phyloP scores from a whole-genome alignment of 2,329 filamentous ascomycete genomes.

The Emergomyces orientalis region DNA sequence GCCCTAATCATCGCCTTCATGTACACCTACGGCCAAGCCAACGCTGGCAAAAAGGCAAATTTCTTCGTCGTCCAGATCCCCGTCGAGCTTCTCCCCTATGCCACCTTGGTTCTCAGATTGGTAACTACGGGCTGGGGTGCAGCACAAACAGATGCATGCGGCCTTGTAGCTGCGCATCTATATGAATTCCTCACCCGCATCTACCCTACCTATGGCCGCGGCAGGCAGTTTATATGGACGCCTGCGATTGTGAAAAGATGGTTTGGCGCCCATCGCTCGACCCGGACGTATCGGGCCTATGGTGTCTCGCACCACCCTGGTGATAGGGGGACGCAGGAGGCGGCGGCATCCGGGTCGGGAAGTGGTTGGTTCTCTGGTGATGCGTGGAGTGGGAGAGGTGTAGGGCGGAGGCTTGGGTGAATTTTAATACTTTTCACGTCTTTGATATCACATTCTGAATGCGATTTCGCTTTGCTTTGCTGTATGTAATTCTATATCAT shows the following conservation, averaged over 20 bases:
- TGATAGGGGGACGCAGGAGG: conserved; percentile 4
- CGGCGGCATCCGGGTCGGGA: conserved; percentile 9
- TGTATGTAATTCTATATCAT: neutral
- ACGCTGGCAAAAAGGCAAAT: conserved; percentile 62
- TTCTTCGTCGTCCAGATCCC: conserved; percentile 81
- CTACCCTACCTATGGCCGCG: conserved; percentile 82
- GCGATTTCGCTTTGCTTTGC: neutral
- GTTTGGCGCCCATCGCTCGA: conserved; percentile 35
- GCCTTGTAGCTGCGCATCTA: conserved; percentile 78
- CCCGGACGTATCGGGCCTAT: conserved; percentile 1
- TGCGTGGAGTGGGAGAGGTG: conserved; percentile 8
- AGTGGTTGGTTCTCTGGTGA: conserved; percentile 6
- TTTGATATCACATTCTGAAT: no score
- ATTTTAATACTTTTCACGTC: conserved; percentile 2
- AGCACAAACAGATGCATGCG: conserved; percentile 58
- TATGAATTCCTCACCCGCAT: conserved; percentile 84
- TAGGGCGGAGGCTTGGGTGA: conserved; percentile 2
- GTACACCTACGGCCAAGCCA: conserved; percentile 81
- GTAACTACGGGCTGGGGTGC: conserved; percentile 52
- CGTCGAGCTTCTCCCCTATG: conserved; percentile 69
- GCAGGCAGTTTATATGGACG: conserved; percentile 64
- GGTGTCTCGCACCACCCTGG: conserved; percentile 3
- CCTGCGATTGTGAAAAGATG: conserved; percentile 61
- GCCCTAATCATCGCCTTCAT: conserved; percentile 69
- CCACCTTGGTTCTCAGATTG: conserved; percentile 66